Evolutionary conservation across 495 filamentous ascomycete species (phyloP).

Genomic region (Penicillium goetzii): DNA sequence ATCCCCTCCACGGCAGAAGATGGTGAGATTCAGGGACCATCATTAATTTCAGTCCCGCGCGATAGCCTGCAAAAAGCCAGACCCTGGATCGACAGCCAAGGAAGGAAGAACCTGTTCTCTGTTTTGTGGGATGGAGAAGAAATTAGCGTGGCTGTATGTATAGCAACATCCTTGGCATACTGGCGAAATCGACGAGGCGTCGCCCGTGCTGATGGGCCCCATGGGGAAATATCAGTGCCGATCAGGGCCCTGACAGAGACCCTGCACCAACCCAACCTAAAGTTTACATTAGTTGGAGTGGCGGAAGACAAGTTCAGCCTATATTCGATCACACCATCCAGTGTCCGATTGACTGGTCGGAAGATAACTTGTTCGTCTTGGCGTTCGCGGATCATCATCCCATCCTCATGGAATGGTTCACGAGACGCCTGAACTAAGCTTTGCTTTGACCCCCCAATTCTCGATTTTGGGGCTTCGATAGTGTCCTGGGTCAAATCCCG

Average conservation of each 20-base stretch:
- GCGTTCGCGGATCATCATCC: conserved; percentile 21
- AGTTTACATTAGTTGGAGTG: not conserved
- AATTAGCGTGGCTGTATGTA: conserved; percentile 19
- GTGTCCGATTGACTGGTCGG: conserved; percentile 15
- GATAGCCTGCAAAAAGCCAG: conserved; percentile 9
- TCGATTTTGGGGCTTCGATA: not conserved
- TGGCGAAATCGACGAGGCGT: conserved; percentile 27
- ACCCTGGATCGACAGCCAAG: conserved; percentile 6
- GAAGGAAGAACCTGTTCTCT: not conserved
- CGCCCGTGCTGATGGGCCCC: conserved; percentile 8
- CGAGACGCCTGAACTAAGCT: conserved; percentile 12
- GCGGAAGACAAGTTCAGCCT: conserved; percentile 4
- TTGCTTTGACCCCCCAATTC: conserved; percentile 11
- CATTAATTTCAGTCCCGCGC: conserved; percentile 8
- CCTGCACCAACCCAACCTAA: not conserved
- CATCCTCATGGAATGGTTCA: conserved; percentile 9
- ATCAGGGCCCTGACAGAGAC: conserved; percentile 25
- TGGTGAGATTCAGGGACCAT: conserved; percentile 17
- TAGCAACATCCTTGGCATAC: conserved; percentile 37
- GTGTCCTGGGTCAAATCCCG: not conserved
- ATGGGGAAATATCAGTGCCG: conserved; percentile 20
- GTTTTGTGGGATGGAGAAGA: not conserved
- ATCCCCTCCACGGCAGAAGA: not conserved
- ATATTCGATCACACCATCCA: conserved; percentile 27
- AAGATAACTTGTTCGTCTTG: conserved; percentile 23